Percentiles rank a stretch among this genome's conserved stretches.
Evolutionary conservation across 2,329 filamentous ascomycete genomes (phyloP).

Genomic region (Coniella vitis): DNA sequence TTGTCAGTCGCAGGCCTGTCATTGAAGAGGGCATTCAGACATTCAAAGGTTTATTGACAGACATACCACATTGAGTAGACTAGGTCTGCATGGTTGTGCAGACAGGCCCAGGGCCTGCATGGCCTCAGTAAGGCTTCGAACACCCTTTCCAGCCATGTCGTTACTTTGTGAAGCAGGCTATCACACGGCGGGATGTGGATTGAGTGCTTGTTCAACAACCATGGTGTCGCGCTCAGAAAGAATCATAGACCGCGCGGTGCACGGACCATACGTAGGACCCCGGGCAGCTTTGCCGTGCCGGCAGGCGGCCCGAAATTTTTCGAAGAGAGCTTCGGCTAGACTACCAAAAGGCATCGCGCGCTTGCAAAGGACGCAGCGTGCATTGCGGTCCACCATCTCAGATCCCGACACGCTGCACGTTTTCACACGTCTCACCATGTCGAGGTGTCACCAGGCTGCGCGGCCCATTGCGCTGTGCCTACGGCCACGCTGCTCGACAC

Average conservation of each 20-base stretch:
- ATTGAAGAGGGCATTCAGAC: constrained; percentile 1
- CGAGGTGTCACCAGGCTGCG: constrained; percentile 51
- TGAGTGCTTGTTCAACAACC: not conserved
- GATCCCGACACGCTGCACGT: constrained; percentile 1
- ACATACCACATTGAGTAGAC: constrained; percentile 14
- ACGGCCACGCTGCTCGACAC: constrained; percentile 31
- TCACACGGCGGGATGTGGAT: not conserved
- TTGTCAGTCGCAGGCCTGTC: constrained; percentile 8
- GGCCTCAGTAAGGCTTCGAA: constrained; percentile 46
- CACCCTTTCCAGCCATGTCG: constrained; percentile 41
- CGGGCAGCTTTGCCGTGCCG: not conserved
- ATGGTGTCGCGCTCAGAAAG: constrained; percentile 7
- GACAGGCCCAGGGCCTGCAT: constrained; percentile 43
- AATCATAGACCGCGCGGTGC: constrained; percentile 8
- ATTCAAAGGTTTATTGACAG: not conserved
- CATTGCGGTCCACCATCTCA: not conserved
- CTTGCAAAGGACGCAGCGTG: constrained; percentile 5
- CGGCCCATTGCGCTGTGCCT: constrained; percentile 51
- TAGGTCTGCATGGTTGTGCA: constrained; percentile 32
- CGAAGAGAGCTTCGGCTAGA: constrained; percentile 11
- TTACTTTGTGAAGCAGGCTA: not conserved
- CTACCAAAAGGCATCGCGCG: constrained; percentile 1
- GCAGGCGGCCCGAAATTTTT: constrained; percentile 22
- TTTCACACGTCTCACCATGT: constrained; percentile 36
- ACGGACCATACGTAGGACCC: constrained; percentile 7